Conservation (phyloP, 257 asterid genomes). For the Nicotiana noctiflora region DNA sequence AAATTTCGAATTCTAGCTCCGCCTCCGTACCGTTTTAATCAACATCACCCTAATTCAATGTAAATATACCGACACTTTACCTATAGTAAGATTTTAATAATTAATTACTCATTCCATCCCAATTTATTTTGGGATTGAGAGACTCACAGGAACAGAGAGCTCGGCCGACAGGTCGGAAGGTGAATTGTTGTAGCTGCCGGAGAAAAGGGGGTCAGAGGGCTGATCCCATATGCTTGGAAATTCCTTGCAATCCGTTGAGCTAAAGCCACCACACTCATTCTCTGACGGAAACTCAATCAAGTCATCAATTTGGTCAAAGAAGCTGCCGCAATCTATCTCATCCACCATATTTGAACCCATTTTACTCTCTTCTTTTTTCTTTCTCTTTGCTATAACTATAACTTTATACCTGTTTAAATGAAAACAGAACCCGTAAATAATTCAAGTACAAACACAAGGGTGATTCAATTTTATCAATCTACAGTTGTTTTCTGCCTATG, state of each 20-base stretch:
- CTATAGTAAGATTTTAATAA: too few species aligned
- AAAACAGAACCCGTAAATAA: background rate
- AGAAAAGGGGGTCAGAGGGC: constrained; percentile 41
- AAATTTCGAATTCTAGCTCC: too few species aligned
- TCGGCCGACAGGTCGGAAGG: constrained; percentile 64
- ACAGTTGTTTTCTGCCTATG: too few species aligned
- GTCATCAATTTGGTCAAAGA: constrained; percentile 88
- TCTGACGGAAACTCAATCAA: constrained; percentile 79
- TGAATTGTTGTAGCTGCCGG: constrained; percentile 26
- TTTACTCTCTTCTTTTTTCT: background rate
- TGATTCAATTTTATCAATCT: too few species aligned
- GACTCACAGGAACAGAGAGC: constrained; percentile 84
- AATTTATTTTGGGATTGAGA: too few species aligned
- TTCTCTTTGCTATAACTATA: background rate
- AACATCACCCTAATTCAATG: too few species aligned
- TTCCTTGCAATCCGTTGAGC: constrained; percentile 44
- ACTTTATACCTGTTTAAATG: constrained; percentile 17
- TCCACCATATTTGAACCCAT: constrained; percentile 60
- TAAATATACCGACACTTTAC: too few species aligned
- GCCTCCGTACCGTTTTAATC: background rate
- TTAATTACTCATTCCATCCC: too few species aligned
- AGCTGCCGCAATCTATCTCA: constrained; percentile 73
- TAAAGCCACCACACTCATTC: constrained; percentile 43
- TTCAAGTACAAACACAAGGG: too few species aligned
- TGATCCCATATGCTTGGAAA: constrained; percentile 69